phyloP scores from a whole-genome alignment of 2,329 filamentous ascomycete genomes.

The Verticillium longisporum region DNA sequence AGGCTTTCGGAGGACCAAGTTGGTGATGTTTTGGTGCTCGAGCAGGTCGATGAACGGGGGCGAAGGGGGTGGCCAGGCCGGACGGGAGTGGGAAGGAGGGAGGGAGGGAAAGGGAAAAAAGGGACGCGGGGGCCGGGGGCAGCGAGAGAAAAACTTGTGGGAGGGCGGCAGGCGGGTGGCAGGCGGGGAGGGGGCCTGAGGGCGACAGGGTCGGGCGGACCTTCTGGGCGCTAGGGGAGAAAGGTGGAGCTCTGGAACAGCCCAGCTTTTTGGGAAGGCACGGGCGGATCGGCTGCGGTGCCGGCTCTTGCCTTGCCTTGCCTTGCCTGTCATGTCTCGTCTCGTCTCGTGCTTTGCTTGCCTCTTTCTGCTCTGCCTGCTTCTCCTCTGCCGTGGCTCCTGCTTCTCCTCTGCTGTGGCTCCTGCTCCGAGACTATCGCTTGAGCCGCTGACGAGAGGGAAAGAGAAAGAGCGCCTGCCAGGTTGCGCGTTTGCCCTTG shows the following conservation, averaged over 20 bases:
- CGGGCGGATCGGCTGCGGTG: neutral
- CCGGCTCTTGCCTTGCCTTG: neutral
- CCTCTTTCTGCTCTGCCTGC: neutral
- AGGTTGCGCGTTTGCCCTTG: no score
- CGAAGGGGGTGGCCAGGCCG: neutral
- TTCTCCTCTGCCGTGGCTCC: neutral
- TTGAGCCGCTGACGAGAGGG: no score
- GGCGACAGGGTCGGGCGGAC: conserved; percentile 6
- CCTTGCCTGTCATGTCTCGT: neutral
- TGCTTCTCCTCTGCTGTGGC: no score
- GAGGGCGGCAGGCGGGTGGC: conserved; percentile 8
- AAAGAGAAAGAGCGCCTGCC: no score
- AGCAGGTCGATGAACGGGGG: neutral
- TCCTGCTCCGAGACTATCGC: no score
- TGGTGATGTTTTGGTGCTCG: neutral
- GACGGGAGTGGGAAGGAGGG: neutral
- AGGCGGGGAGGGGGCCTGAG: conserved; percentile 6
- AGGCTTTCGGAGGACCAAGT: neutral
- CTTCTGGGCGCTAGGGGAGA: conserved; percentile 3
- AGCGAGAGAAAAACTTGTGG: conserved; percentile 12
- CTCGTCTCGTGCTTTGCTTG: neutral
- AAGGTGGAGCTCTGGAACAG: conserved; percentile 1
- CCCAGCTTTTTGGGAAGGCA: neutral
- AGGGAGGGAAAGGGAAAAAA: conserved; percentile 1
- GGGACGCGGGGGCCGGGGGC: conserved; percentile 6